phyloP scores from a whole-genome alignment of 495 filamentous ascomycete species.

The Penicillium coffeae region DNA sequence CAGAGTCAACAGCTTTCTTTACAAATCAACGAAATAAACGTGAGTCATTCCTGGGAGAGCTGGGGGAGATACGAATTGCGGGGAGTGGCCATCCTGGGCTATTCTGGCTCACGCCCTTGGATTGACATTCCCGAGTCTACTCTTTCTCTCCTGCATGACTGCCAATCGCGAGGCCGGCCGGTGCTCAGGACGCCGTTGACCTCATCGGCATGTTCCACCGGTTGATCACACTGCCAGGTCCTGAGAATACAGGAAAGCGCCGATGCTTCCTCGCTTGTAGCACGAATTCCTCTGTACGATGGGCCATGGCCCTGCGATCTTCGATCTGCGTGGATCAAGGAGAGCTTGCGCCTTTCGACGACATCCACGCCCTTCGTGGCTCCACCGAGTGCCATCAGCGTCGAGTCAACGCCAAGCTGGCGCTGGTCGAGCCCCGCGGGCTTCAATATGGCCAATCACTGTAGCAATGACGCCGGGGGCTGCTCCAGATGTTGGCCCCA shows the following conservation, averaged over 20 bases:
- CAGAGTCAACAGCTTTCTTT: no score
- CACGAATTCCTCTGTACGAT: no score
- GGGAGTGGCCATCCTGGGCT: no score
- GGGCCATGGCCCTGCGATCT: neutral
- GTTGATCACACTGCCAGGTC: no score
- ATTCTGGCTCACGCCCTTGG: constrained; percentile 22
- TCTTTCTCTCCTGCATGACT: no score
- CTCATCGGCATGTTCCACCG: neutral
- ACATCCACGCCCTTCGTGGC: constrained; percentile 27
- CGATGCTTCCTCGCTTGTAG: no score
- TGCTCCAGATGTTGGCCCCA: constrained; percentile 1
- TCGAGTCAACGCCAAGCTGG: constrained; percentile 14
- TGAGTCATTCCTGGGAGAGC: neutral
- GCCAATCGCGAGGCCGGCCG: no score
- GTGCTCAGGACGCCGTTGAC: neutral
- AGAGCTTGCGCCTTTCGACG: constrained; percentile 24
- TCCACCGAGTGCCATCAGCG: constrained; percentile 11
- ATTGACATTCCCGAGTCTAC: constrained; percentile 21
- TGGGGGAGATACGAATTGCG: neutral
- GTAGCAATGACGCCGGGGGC: neutral
- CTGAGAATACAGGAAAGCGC: no score
- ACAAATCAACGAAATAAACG: neutral
- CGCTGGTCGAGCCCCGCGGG: constrained; percentile 3
- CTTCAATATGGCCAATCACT: constrained; percentile 15
- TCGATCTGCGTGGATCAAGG: constrained; percentile 2